These are phyloP conservation scores for Atkinsonella texensis DNA, from an alignment of 2,329 filamentous ascomycete genomes.

Conservation along the genomic window DNA sequence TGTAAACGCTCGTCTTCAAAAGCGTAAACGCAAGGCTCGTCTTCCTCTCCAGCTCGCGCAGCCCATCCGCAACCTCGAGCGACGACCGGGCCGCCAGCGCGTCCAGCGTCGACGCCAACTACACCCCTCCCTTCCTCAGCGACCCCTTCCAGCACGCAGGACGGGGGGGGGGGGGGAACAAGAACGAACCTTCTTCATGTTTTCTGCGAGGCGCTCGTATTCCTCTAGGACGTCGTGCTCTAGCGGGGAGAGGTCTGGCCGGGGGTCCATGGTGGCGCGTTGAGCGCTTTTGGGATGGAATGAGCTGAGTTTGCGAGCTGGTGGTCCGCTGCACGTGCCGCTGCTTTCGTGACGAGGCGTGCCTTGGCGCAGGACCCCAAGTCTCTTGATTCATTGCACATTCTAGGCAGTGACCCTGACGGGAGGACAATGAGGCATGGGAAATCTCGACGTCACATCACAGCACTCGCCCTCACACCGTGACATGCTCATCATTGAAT, in stretches of 20 bases:
- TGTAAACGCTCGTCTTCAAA: slow-evolving; percentile 96
- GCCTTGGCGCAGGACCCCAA: too few relatives aligned
- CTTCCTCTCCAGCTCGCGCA: slow-evolving; percentile 84
- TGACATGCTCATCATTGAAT: neutral
- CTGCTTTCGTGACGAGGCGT: too few relatives aligned
- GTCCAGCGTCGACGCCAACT: slow-evolving; percentile 50
- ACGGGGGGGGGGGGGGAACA: neutral
- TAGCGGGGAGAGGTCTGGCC: slow-evolving; percentile 56
- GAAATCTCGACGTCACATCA: too few relatives aligned
- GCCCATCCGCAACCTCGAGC: slow-evolving; percentile 71
- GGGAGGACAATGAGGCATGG: too few relatives aligned
- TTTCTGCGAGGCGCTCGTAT: slow-evolving; percentile 75
- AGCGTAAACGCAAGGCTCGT: slow-evolving; percentile 90
- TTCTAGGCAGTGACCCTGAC: too few relatives aligned
- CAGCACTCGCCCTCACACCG: too few relatives aligned
- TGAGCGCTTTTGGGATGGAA: too few relatives aligned
- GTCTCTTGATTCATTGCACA: too few relatives aligned
- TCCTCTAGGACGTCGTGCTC: slow-evolving; percentile 95
- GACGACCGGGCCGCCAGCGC: slow-evolving; percentile 59
- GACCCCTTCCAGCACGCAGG: too few relatives aligned
- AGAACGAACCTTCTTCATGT: slow-evolving; percentile 68
- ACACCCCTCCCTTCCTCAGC: slow-evolving; percentile 2
- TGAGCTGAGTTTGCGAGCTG: too few relatives aligned
- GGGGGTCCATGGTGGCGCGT: slow-evolving; percentile 6
- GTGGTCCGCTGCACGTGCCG: too few relatives aligned